phyloP scores from a whole-genome alignment of 2,329 filamentous ascomycete species.

The Botrytis medusae region DNA sequence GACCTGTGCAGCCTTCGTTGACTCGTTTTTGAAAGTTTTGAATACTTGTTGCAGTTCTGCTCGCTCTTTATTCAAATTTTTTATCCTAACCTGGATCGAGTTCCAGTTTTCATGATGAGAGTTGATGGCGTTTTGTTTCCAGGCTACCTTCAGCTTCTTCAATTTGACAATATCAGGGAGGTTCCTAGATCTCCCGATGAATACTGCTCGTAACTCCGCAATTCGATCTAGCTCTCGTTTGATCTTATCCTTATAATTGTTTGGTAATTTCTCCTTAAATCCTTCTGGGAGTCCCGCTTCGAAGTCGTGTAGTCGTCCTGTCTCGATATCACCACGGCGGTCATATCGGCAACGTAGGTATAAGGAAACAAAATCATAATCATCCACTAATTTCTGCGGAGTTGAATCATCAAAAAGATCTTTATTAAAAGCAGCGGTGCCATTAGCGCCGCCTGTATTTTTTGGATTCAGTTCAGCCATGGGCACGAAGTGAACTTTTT shows the following conservation, averaged over 20 bases:
- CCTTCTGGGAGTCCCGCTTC: not conserved
- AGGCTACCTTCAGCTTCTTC: not conserved
- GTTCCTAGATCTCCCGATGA: rapidly evolving
- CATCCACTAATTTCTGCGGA: not conserved
- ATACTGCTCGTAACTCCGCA: not conserved
- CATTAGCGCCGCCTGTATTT: not conserved
- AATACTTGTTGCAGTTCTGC: rapidly evolving
- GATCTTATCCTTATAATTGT: rapidly evolving
- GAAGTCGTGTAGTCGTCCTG: rapidly evolving
- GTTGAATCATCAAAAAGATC: slow-evolving; percentile 18
- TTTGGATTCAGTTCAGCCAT: not conserved
- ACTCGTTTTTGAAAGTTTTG: not conserved
- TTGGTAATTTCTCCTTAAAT: rapidly evolving
- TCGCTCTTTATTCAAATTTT: not conserved
- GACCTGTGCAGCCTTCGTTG: not conserved
- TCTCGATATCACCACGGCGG: not conserved
- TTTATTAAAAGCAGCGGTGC: not conserved
- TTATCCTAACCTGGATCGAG: no score
- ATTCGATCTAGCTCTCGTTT: not conserved
- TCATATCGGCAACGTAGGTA: not conserved
- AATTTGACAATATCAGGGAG: rapidly evolving
- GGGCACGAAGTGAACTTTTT: not conserved
- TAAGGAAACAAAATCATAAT: not conserved
- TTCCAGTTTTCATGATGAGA: not conserved
- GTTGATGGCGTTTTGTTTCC: not conserved